Base-by-base conservation (phyloP, 225 moss, liverwort and hornwort genomes). In the Lunularia cruciata region DNA sequence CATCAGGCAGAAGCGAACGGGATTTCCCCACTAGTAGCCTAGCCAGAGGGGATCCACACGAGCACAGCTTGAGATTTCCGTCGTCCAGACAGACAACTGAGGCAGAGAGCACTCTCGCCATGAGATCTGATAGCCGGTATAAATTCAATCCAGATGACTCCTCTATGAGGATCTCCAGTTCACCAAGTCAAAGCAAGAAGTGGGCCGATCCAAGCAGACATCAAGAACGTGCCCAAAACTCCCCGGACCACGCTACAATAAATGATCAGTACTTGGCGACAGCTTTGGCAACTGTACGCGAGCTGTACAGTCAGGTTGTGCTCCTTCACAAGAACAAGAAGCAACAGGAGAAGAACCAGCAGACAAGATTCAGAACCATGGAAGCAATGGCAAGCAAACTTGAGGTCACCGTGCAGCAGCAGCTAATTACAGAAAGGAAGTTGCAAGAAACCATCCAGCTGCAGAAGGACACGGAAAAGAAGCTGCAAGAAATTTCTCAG, bases 231-330 rank as follows among this genome's bases (percentile, higher is more conserved):
- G 52, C 25, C 7, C n/a, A 26, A n/a, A 10, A 3, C 7, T 23
- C 10, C n/a, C n/a, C n/a, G n/a, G n/a, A n/a, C n/a, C n/a, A n/a
- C 12, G 52, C 52, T 52, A 22, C 52, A 52, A 10, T 23, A 3
- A 45, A 65, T 55, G 45, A 65, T 1, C 64, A 73, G 2, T 64
- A 73, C 32, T 56, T 73, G 3, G 54, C 0, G 40, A 9, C 12
- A 2, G 73, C 56, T 26, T 25, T 57, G 73, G 20, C 22, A 13
- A 57, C 65, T 34, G 45, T 65, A 0, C 40, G 47, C 34, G 56
- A 57, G 46, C n/a, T 73, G 58, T 65, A 73, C 16, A 22, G 36
- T 11, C 55, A 73, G 36, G 45, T 73, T 18, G 32, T 34, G 2
- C 54, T 43, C 43, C 27, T 73, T 4, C 54, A 46, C 25, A 73